phyloP scores from a whole-genome alignment of 2,329 filamentous ascomycete genomes.

The Neopestalotiopsis clavispora region DNA sequence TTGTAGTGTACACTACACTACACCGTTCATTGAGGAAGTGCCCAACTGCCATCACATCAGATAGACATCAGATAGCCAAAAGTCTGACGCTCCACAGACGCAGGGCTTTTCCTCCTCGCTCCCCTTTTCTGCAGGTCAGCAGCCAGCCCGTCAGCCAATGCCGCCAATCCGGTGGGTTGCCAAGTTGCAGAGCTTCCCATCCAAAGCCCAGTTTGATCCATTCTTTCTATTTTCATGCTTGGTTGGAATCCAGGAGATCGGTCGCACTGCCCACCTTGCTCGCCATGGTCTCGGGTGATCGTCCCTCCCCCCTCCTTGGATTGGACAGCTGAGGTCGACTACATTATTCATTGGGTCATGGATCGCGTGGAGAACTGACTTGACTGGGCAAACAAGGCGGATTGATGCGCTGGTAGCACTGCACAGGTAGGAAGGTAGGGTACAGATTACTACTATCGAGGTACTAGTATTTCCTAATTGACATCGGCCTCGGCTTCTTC shows the following conservation, averaged over 20 bases:
- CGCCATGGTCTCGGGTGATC: conserved; percentile 6
- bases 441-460: too few species aligned
- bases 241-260: background rate
- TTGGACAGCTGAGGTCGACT: background rate
- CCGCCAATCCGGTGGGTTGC: background rate
- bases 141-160: background rate
- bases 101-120: background rate
- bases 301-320: background rate
- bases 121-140: background rate
- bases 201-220: background rate
- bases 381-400: background rate
- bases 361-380: background rate
- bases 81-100: background rate
- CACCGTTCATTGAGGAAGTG: too few species aligned
- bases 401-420: background rate
- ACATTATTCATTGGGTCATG: conserved; percentile 11
- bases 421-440: too few species aligned
- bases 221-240: background rate
- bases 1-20: background rate
- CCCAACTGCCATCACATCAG: too few species aligned
- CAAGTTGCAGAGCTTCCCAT: background rate
- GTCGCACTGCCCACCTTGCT: conserved; percentile 9
- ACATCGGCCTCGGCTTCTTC: background rate
- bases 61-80: background rate
- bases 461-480: conserved; percentile 1